These are phyloP conservation scores for Suhomyces coccinellae DNA, from an alignment of 1,139 yeast species.

Conservation along the genomic window DNA sequence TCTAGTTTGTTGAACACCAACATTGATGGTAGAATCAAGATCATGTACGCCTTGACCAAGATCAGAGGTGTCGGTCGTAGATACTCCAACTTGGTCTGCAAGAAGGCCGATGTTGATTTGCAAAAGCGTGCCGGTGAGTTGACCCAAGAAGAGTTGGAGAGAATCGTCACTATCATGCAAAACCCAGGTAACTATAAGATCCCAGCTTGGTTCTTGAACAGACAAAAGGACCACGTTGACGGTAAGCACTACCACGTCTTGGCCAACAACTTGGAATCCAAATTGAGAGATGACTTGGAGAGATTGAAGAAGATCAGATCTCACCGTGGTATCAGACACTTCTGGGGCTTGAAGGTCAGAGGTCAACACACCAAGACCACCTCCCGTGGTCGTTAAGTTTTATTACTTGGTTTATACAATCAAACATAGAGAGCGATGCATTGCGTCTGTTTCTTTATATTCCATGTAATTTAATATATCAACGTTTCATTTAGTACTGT, in stretches of 20 bases:
- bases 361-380: conserved; percentile 99
- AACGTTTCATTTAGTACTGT: conserved; percentile 10
- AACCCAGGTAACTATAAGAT: conserved; percentile 99
- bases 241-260: conserved; percentile 99
- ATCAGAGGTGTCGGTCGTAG: conserved; percentile 99
- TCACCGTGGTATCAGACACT: conserved; percentile 99
- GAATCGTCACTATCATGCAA: conserved; percentile 99
- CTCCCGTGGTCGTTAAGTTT: conserved; percentile 76
- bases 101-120: conserved; percentile 99
- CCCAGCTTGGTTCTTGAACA: conserved; percentile 99
- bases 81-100: conserved; percentile 99
- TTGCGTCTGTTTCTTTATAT: conserved; percentile 4
- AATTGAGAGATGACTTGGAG: conserved; percentile 99
- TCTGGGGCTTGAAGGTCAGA: conserved; percentile 97
- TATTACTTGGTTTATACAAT: conserved; percentile 20
- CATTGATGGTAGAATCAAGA: conserved; percentile 99
- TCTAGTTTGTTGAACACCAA: conserved; percentile 98
- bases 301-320: conserved; percentile 99
- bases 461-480: conserved; percentile 14
- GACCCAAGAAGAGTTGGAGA: conserved; percentile 99
- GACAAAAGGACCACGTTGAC: conserved; percentile 98
- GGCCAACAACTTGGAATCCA: conserved; percentile 98
- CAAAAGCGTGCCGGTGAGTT: conserved; percentile 99
- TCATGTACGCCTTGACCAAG: conserved; percentile 99
- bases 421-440: conserved; percentile 2